phyloP scores from a whole-genome alignment of 148 eudicot genomes.

The Hydrangea macrophylla region DNA sequence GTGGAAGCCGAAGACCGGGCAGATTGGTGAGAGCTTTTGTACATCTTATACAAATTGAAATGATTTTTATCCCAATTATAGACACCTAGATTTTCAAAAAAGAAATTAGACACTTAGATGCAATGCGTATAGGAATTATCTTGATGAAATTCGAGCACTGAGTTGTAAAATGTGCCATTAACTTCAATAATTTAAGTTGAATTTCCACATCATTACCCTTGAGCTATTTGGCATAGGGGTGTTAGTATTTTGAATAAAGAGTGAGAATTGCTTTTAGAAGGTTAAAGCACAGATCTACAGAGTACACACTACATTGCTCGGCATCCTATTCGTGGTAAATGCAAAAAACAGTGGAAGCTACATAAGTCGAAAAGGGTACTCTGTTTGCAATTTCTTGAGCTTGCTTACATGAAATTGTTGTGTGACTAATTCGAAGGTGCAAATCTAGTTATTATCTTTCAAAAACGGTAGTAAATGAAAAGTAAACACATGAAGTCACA shows the following conservation, averaged over 20 bases:
- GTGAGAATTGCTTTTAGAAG: not conserved
- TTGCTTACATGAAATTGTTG: not conserved
- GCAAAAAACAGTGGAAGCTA: not conserved
- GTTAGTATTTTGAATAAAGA: not conserved
- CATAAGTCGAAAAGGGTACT: not conserved
- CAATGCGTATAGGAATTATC: too few relatives aligned
- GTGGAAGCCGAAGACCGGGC: slow-evolving; percentile 96
- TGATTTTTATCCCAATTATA: not conserved
- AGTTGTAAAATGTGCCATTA: not conserved
- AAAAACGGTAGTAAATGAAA: not conserved
- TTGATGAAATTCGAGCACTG: too few relatives aligned
- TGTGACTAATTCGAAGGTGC: not conserved
- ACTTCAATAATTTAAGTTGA: too few relatives aligned
- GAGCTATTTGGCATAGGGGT: not conserved
- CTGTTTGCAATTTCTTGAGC: not conserved
- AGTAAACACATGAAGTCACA: not conserved
- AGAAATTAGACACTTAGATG: too few relatives aligned
- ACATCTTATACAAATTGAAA: not conserved
- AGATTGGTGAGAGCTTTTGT: slow-evolving; percentile 52
- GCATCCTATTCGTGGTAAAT: not conserved
- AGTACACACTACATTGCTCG: not conserved
- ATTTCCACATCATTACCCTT: not conserved
- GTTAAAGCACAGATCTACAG: not conserved
- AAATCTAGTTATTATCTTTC: not conserved
- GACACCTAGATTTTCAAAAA: too few relatives aligned